Conservation (phyloP, 208 protist species). For the Herpetomonas muscarum region DNA sequence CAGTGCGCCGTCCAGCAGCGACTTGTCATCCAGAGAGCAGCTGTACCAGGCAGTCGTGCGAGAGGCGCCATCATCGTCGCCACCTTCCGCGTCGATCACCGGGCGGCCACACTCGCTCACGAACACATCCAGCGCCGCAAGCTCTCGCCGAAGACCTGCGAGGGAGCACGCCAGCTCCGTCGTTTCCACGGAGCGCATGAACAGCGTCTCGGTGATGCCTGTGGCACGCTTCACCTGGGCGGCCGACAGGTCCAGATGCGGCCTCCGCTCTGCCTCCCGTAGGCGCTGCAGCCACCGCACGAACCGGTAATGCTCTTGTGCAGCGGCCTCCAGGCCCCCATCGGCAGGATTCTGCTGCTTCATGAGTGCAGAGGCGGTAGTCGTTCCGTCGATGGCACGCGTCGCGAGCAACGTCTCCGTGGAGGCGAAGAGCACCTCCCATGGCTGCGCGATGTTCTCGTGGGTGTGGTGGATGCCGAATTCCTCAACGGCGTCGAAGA, state of each 20-base stretch:
- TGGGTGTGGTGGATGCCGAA: constrained; percentile 78
- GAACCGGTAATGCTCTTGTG: constrained; percentile 64
- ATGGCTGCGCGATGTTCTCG: constrained; percentile 42
- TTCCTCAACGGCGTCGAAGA: constrained; percentile 71
- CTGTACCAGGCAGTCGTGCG: too few relatives aligned
- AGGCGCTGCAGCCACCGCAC: constrained; percentile 82
- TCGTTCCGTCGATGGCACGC: constrained; percentile 6
- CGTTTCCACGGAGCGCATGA: constrained; percentile 37
- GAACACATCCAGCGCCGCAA: constrained; percentile 27
- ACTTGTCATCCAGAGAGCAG: background rate
- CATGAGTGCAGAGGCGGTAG: background rate
- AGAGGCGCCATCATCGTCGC: too few relatives aligned
- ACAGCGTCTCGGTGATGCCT: constrained; percentile 67
- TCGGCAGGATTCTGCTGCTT: background rate
- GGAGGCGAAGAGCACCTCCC: constrained; percentile 72
- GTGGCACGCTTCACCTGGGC: constrained; percentile 78
- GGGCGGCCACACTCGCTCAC: constrained; percentile 19
- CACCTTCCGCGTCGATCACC: constrained; percentile 4
- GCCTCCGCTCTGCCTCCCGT: constrained; percentile 71
- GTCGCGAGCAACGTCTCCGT: constrained; percentile 57
- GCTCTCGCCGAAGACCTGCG: constrained; percentile 32
- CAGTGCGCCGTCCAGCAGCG: constrained; percentile 40
- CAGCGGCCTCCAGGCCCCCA: constrained; percentile 23
- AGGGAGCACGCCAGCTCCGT: constrained; percentile 30
- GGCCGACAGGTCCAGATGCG: constrained; percentile 79